Evolutionary conservation across 2,329 filamentous ascomycete species (phyloP).

Genomic region (Nemania sp.): DNA sequence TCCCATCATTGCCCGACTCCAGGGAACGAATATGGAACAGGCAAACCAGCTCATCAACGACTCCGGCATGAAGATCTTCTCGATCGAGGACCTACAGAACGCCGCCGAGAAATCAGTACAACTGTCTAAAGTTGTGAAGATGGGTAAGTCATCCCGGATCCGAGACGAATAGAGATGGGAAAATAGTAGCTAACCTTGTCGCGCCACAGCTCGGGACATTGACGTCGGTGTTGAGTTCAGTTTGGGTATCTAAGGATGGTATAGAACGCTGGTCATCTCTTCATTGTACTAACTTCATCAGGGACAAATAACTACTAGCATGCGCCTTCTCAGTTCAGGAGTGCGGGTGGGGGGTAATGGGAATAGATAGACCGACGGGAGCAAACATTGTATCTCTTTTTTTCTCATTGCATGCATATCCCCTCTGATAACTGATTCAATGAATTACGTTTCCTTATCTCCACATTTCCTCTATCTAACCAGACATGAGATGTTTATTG

Average conservation of each 20-base stretch:
- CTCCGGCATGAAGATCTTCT: constrained; percentile 99
- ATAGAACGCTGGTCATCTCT: constrained; percentile 34
- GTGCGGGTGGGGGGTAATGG: constrained; percentile 22
- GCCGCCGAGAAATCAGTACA: constrained; percentile 98
- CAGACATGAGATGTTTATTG: too few relatives aligned
- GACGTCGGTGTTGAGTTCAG: constrained; percentile 96
- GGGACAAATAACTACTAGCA: constrained; percentile 29
- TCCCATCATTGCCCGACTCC: constrained; percentile 93
- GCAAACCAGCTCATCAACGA: constrained; percentile 94
- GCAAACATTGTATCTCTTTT: constrained; percentile 14
- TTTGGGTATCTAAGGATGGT: constrained; percentile 77
- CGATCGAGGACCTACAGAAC: constrained; percentile 95
- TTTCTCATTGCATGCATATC: constrained; percentile 21
- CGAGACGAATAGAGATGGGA: background rate
- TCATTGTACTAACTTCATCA: constrained; percentile 44
- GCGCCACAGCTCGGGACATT: constrained; percentile 77
- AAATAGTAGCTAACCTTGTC: constrained; percentile 26
- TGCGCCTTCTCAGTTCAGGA: constrained; percentile 23
- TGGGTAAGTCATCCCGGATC: constrained; percentile 66
- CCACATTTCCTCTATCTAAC: background rate
- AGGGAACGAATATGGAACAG: constrained; percentile 97
- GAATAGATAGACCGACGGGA: constrained; percentile 27
- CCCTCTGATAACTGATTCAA: constrained; percentile 14
- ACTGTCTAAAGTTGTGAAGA: constrained; percentile 99
- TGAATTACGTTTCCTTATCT: constrained; percentile 18